These are phyloP conservation scores for Penicillium atrosanguineum DNA, from an alignment of 495 filamentous ascomycete genomes.

Conservation along the genomic window DNA sequence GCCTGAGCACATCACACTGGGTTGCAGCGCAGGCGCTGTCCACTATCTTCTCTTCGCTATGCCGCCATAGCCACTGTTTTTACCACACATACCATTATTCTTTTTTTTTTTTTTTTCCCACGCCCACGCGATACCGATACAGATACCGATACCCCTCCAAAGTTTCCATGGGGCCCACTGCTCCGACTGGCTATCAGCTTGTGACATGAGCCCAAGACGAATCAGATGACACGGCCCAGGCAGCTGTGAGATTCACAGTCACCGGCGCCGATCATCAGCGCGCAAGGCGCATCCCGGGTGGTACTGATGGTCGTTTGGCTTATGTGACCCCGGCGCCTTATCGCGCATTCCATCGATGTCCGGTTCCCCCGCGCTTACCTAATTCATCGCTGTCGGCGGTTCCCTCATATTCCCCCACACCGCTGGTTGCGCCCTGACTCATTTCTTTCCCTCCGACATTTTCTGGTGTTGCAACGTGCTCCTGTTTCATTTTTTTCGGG, in stretches of 20 bases:
- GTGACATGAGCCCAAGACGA: slow-evolving; percentile 17
- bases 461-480: slow-evolving; percentile 14
- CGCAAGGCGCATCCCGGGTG: not conserved
- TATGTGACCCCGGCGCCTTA: not conserved
- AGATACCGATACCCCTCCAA: not conserved
- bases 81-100: not conserved
- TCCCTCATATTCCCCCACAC: slow-evolving; percentile 23
- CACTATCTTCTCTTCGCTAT: slow-evolving; percentile 11
- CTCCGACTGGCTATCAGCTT: slow-evolving; percentile 6
- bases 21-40: slow-evolving; percentile 25
- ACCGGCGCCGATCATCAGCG: slow-evolving; percentile 10
- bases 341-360: slow-evolving; percentile 4
- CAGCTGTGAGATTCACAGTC: slow-evolving; percentile 10
- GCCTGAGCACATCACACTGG: slow-evolving; percentile 2
- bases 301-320: not conserved
- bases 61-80: slow-evolving; percentile 9
- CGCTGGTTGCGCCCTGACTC: slow-evolving; percentile 28
- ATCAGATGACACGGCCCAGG: slow-evolving; percentile 15
- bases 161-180: not conserved
- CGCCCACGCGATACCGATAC: not conserved
- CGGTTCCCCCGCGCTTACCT: slow-evolving; percentile 28
- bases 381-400: slow-evolving; percentile 29
- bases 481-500: not conserved
- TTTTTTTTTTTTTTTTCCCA: slow-evolving; percentile 1
- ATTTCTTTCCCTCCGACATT: slow-evolving; percentile 12